Conservation (phyloP, 2,329 filamentous ascomycete species). For the Penicillium decumbens region DNA sequence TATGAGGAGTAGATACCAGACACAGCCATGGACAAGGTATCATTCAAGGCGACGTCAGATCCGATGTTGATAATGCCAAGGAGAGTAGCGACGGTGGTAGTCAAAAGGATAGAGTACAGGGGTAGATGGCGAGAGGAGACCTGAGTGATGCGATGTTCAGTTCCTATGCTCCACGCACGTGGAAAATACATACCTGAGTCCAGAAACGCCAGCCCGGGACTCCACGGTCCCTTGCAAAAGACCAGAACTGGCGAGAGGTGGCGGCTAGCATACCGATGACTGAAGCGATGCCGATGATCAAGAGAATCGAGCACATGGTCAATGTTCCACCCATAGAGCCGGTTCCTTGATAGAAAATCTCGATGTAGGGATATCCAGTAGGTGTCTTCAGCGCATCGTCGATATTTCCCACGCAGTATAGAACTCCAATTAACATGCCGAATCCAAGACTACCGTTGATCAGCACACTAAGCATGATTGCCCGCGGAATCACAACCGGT, state of each 20-base stretch:
- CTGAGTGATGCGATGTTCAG: neutral
- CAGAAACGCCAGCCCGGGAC: neutral
- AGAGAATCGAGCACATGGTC: neutral
- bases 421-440: slow-evolving; percentile 29
- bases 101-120: no score
- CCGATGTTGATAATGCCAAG: no score
- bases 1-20: neutral
- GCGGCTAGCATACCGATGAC: neutral
- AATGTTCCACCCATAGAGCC: slow-evolving; percentile 1
- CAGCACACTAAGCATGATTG: neutral
- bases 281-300: neutral
- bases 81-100: no score
- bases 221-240: neutral
- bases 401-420: slow-evolving; percentile 33
- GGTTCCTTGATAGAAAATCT: slow-evolving; percentile 44
- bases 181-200: neutral
- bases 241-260: neutral
- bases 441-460: neutral
- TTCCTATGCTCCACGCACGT: no score
- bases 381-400: slow-evolving; percentile 25
- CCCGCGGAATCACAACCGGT: neutral
- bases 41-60: neutral
- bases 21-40: neutral
- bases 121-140: no score
- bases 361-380: slow-evolving; percentile 34